Percentiles rank a stretch among this genome's conserved stretches.
Evolutionary conservation across 768 basidiomycete genomes (phyloP).

Genomic region (Hortiboletus campestris): DNA sequence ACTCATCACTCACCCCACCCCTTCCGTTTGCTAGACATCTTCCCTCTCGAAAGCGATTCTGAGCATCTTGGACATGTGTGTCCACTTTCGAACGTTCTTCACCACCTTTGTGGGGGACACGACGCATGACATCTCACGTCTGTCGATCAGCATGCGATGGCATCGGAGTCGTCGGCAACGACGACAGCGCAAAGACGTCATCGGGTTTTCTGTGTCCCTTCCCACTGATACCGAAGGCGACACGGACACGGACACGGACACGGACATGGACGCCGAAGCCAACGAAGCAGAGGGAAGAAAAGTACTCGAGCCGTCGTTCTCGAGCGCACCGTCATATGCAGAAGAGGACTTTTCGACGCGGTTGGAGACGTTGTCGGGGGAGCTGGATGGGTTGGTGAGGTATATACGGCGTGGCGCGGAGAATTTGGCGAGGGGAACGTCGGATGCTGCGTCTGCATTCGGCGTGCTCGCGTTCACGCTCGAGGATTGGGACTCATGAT

Average conservation of each 20-base stretch:
- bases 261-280: neutral
- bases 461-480: slow-evolving; percentile 72
- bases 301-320: slow-evolving; percentile 39
- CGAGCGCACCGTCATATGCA: slow-evolving; percentile 36
- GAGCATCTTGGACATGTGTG: slow-evolving; percentile 69
- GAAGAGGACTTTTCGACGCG: slow-evolving; percentile 49
- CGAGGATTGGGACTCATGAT: slow-evolving; percentile 69
- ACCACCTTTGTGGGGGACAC: slow-evolving; percentile 58
- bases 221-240: slow-evolving; percentile 35
- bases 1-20: neutral
- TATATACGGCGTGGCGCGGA: slow-evolving; percentile 71
- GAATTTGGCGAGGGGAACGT: slow-evolving; percentile 58
- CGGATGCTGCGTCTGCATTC: slow-evolving; percentile 61
- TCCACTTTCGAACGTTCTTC: slow-evolving; percentile 68
- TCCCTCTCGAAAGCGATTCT: slow-evolving; percentile 64
- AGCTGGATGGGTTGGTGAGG: slow-evolving; percentile 69
- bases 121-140: slow-evolving; percentile 53
- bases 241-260: slow-evolving; percentile 33
- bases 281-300: slow-evolving; percentile 18
- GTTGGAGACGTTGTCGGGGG: slow-evolving; percentile 62
- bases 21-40: slow-evolving; percentile 46
- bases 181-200: slow-evolving; percentile 53
- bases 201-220: slow-evolving; percentile 53
- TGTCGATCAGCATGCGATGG: slow-evolving; percentile 49
- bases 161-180: slow-evolving; percentile 64